Base-by-base conservation (phyloP, 352 stramenopile species). In the Phytophthora constricta region DNA sequence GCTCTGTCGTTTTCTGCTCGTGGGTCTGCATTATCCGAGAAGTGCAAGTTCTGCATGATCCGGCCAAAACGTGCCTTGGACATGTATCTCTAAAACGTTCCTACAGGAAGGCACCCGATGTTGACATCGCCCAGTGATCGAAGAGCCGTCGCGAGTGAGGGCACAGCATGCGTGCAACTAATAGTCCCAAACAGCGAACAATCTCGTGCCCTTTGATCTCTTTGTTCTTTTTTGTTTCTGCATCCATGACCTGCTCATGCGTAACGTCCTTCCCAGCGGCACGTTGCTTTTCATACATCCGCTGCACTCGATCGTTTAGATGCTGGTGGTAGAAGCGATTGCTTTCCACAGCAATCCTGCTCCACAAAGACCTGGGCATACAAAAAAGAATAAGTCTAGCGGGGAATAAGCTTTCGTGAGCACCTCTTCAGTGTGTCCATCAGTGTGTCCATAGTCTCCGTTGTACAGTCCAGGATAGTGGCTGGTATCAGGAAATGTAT, bases 31-130 rank as follows among this genome's bases (percentile, higher is more conserved):
- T 54, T 70, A 39, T 60, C 7, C 3, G 56, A 70, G 22, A 71
- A 71, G 25, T 71, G 63, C 8, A 66, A 11, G 42, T 71, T 70
- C 46, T 63, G 51, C 37, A 64, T 60, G 13, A 60, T 57, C 19
- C 27, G 26, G 0, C 46, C 49, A 34, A 71, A 66, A 5, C 49
- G 49, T 2, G 25, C 41, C 25, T 59, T 59, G 0, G 48, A 25
- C 63, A 71, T 66, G 50, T 58, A 66, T 14, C 56, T 48, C 13
- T 43, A 42, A 19, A 71, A 71, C 2, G 63, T 66, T 8, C 56
- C 55, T 8, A 27, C n/a, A 42, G 56, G 46, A 14, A 66, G 22
- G 56, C 54, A 25, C 31, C 31, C 7, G 7, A 13, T 13, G 31
- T 37, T 11, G 31, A 13, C 31, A 11, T 37, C 7, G 31, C 31